Conservation (phyloP, 2,329 filamentous ascomycete genomes). For the Alternaria alternata region DNA sequence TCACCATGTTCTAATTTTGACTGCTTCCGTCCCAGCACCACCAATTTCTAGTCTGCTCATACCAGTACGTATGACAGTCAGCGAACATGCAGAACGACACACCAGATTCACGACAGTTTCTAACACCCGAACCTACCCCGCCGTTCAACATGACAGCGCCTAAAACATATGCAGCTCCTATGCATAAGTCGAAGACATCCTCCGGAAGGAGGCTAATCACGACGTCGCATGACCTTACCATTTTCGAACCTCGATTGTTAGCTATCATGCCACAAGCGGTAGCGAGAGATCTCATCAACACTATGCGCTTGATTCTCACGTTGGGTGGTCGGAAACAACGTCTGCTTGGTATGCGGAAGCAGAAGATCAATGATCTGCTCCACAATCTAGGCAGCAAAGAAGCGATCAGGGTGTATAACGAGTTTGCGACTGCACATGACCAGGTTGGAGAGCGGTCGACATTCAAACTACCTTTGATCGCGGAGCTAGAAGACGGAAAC, state of each 20-base stretch:
- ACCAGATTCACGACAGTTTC: background rate
- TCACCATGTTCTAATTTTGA: background rate
- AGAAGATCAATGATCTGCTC: background rate
- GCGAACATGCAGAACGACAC: background rate
- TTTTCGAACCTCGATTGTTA: background rate
- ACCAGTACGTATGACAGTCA: background rate
- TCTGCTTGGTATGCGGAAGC: background rate
- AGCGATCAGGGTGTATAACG: background rate
- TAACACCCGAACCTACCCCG: background rate
- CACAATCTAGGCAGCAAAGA: background rate
- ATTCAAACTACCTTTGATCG: constrained; percentile 12
- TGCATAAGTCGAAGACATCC: background rate
- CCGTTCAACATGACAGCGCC: background rate
- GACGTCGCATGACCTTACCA: background rate
- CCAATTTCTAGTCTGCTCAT: no score
- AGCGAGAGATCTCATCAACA: background rate
- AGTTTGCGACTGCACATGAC: background rate
- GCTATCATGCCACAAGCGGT: background rate
- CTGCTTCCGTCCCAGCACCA: background rate
- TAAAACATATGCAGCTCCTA: background rate
- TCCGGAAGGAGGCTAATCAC: background rate
- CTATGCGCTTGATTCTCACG: background rate
- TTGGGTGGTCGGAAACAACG: background rate
- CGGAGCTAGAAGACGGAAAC: background rate
- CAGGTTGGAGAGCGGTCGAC: background rate